Evolutionary conservation across 2,329 filamentous ascomycete species (phyloP).

Genomic region (Camillea tinctor): DNA sequence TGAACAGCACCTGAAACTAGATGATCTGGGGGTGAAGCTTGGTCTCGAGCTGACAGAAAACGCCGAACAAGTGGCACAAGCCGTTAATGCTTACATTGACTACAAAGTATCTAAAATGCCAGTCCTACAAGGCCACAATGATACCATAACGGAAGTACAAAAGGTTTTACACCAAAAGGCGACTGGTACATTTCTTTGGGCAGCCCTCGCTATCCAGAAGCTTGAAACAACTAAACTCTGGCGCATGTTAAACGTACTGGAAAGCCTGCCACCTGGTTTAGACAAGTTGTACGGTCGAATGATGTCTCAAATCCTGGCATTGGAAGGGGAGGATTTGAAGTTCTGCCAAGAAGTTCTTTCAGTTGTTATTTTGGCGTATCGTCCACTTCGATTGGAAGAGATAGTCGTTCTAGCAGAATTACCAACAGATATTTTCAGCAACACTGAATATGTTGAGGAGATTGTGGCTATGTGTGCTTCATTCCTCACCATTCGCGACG

Average conservation of each 20-base stretch:
- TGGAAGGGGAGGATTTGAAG: conserved; percentile 21
- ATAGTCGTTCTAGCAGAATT: conserved; percentile 22
- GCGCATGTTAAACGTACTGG: conserved; percentile 6
- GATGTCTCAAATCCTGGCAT: conserved; percentile 32
- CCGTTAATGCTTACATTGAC: conserved; percentile 39
- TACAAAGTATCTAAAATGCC: conserved; percentile 27
- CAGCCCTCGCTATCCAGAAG: conserved; percentile 38
- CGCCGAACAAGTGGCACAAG: conserved; percentile 30
- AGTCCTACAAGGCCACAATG: neutral
- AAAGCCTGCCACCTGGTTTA: conserved; percentile 34
- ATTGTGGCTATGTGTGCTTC: conserved; percentile 39
- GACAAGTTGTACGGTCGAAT: conserved; percentile 39
- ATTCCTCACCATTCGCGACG: conserved; percentile 36
- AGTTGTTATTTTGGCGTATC: conserved; percentile 29
- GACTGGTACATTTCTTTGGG: conserved; percentile 45
- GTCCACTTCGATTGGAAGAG: conserved; percentile 38
- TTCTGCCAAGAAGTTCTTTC: conserved; percentile 37
- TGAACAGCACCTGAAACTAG: conserved; percentile 25
- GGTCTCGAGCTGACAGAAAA: conserved; percentile 37
- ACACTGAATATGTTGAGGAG: conserved; percentile 16
- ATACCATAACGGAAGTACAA: neutral
- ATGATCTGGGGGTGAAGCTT: conserved; percentile 22
- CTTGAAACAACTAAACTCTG: conserved; percentile 20
- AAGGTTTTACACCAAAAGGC: conserved; percentile 25
- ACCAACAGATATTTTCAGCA: neutral